phyloP scores from a whole-genome alignment of 179 eudicot species.

The Spergularia azorica region DNA sequence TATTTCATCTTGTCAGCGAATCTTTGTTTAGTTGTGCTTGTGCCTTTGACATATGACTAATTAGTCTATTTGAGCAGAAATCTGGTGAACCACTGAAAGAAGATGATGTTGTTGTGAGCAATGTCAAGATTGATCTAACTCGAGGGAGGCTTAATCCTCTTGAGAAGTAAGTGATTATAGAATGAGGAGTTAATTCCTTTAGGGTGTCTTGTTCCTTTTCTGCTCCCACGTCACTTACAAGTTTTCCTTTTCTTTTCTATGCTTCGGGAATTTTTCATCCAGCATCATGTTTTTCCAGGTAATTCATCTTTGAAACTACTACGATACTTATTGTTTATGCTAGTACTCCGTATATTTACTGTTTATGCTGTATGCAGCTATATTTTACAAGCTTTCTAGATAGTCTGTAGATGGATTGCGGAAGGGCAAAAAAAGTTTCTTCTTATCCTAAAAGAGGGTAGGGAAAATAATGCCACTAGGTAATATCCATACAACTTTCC shows the following conservation, averaged over 20 bases:
- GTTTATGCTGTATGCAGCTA: too few relatives aligned
- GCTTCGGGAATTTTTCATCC: slow-evolving; percentile 24
- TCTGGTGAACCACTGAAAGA: slow-evolving; percentile 53
- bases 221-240: background rate
- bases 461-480: too few relatives aligned
- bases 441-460: too few relatives aligned
- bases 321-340: background rate
- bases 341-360: too few relatives aligned
- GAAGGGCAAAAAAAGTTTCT: too few relatives aligned
- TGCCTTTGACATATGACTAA: background rate
- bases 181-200: background rate
- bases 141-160: slow-evolving; percentile 74
- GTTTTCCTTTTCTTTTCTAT: background rate
- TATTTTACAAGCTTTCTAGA: too few relatives aligned
- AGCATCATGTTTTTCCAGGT: slow-evolving; percentile 84
- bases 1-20: background rate
- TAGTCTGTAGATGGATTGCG: too few relatives aligned
- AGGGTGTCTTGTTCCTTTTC: background rate
- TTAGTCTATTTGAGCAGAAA: slow-evolving; percentile 37
- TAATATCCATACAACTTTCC: too few relatives aligned
- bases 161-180: slow-evolving; percentile 44
- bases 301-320: slow-evolving; percentile 7
- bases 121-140: slow-evolving; percentile 74
- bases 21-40: background rate
- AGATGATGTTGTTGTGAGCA: slow-evolving; percentile 74